Evolutionary conservation across 2,329 filamentous ascomycete species (phyloP).

Genomic region (Tricladium varicosporioides): DNA sequence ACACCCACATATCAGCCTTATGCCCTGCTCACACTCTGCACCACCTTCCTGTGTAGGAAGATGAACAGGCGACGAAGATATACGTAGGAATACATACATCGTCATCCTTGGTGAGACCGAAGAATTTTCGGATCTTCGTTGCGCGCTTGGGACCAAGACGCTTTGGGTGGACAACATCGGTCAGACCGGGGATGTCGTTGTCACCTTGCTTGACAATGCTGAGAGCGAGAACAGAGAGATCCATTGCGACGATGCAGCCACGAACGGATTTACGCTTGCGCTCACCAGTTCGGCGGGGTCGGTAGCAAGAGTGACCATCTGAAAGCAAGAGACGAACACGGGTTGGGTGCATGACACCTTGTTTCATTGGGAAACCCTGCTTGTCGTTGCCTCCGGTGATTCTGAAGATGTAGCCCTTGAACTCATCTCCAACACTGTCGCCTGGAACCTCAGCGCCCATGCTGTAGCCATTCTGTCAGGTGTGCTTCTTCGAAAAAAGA

Average conservation of each 20-base stretch:
- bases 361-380: slow-evolving; percentile 99
- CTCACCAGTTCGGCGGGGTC: slow-evolving; percentile 94
- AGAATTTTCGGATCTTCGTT: slow-evolving; percentile 99
- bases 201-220: slow-evolving; percentile 98
- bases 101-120: slow-evolving; percentile 99
- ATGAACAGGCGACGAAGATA: slow-evolving; percentile 70
- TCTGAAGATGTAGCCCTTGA: slow-evolving; percentile 99
- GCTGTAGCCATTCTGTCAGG: slow-evolving; percentile 40
- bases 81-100: slow-evolving; percentile 76
- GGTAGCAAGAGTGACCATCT: slow-evolving; percentile 99
- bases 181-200: slow-evolving; percentile 87
- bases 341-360: slow-evolving; percentile 98
- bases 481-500: slow-evolving; percentile 43
- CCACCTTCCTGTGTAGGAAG: slow-evolving; percentile 17
- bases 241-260: slow-evolving; percentile 96
- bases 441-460: slow-evolving; percentile 91
- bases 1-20: slow-evolving; percentile 3
- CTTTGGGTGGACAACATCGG: slow-evolving; percentile 98
- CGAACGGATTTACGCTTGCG: slow-evolving; percentile 99
- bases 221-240: slow-evolving; percentile 92
- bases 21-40: slow-evolving; percentile 55
- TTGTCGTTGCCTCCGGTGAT: slow-evolving; percentile 99
- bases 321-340: slow-evolving; percentile 96
- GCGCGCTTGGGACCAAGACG: slow-evolving; percentile 98
- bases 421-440: slow-evolving; percentile 96